phyloP scores from a whole-genome alignment of 108 stramenopile genomes.

The Pseudonitzschia multiseries region DNA sequence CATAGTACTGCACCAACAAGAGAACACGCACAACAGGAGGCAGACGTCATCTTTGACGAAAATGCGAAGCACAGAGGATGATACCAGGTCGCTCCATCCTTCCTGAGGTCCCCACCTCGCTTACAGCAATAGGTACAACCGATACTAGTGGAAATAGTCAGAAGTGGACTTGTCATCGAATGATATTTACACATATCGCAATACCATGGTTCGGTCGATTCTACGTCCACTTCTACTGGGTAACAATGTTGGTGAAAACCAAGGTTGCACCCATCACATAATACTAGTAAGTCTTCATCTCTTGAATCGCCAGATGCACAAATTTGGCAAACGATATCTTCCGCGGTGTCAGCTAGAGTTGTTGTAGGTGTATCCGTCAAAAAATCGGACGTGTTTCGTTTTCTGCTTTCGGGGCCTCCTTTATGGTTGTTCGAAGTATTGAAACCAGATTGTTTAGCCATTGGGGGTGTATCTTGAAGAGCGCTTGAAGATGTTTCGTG shows the following conservation, averaged over 20 bases:
- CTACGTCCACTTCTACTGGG: conserved; percentile 24
- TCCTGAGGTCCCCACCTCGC: conserved; percentile 24
- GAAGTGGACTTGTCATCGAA: not conserved
- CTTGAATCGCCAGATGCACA: conserved; percentile 42
- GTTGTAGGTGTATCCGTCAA: conserved; percentile 17
- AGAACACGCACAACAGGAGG: conserved; percentile 17
- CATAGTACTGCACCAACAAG: conserved; percentile 22
- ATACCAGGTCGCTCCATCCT: conserved; percentile 16
- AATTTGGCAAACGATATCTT: conserved; percentile 46
- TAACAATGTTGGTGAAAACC: conserved; percentile 63
- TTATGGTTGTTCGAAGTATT: not conserved
- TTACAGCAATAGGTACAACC: conserved; percentile 25
- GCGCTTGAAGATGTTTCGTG: not conserved
- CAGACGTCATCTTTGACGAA: conserved; percentile 17
- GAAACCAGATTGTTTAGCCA: no score
- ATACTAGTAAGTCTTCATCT: conserved; percentile 45
- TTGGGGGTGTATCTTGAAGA: conserved; percentile 2
- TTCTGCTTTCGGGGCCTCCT: not conserved
- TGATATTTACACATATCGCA: conserved; percentile 44
- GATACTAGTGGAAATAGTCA: not conserved
- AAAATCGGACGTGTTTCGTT: not conserved
- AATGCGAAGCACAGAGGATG: conserved; percentile 34
- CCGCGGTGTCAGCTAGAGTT: not conserved
- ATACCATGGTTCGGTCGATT: conserved; percentile 39
- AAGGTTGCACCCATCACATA: conserved; percentile 65